Conservation (phyloP, 2,329 filamentous ascomycete genomes). For the Teratosphaeria gauchensis region DNA sequence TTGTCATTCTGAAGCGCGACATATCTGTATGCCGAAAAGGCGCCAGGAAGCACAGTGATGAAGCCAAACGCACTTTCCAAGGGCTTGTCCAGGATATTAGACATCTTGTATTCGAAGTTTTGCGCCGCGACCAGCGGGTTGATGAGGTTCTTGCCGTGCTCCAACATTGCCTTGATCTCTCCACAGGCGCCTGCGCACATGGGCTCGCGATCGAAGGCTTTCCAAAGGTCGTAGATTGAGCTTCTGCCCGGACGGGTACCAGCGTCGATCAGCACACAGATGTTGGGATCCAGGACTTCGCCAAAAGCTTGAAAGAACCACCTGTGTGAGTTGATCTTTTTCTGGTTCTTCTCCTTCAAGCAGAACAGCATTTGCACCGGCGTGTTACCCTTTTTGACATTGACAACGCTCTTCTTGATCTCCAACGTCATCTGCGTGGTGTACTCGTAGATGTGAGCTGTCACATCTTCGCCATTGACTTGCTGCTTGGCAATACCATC, state of each 20-base stretch:
- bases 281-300: slow-evolving; percentile 82
- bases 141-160: slow-evolving; percentile 73
- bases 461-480: slow-evolving; percentile 92
- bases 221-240: slow-evolving; percentile 97
- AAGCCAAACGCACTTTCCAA: slow-evolving; percentile 96
- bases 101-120: slow-evolving; percentile 99
- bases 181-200: slow-evolving; percentile 97
- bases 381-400: slow-evolving; percentile 70
- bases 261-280: slow-evolving; percentile 91
- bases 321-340: slow-evolving; percentile 98
- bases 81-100: slow-evolving; percentile 96
- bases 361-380: slow-evolving; percentile 97
- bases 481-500: slow-evolving; percentile 98
- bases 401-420: slow-evolving; percentile 82
- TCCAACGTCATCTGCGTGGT: slow-evolving; percentile 78
- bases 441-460: slow-evolving; percentile 92
- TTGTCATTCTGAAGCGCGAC: slow-evolving; percentile 94
- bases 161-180: slow-evolving; percentile 98
- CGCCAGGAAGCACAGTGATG: slow-evolving; percentile 91
- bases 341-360: slow-evolving; percentile 98
- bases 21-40: slow-evolving; percentile 96
- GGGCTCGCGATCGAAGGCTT: slow-evolving; percentile 92
- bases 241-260: slow-evolving; percentile 89
- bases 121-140: slow-evolving; percentile 93
- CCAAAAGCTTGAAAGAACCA: slow-evolving; percentile 99